Base-by-base conservation (phyloP, 176 grass and related monocot species). In the Aegilops sharonensis region DNA sequence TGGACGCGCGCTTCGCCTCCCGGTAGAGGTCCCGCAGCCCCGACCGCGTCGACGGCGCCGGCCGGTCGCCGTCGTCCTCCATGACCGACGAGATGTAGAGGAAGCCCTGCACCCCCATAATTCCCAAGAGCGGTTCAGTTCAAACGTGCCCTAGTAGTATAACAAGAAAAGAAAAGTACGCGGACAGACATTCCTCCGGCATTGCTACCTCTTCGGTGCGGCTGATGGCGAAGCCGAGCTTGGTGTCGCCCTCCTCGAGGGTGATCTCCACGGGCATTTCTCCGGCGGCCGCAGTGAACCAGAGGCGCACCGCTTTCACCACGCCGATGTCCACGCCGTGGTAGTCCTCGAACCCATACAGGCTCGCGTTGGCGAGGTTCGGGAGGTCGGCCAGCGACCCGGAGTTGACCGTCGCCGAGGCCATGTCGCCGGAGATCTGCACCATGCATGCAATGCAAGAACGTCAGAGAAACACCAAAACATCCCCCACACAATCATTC, bases 281-380 rank as follows among this genome's bases (percentile, higher is more conserved):
- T 25, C 88, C 93, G 12, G 90, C 96, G 25, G 52, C 57, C 20
- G 97, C 90, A 5, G 86, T 91, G 87, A 92, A 96, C 97, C 94
- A 96, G 5, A 99, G 78, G 71, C 97, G 86, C 67, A 96, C 92
- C 1, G 97, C 97, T 89, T 92, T 99, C 57, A 99, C 97, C 60
- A 99, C 94, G 77, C 97, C 94, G 74, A 99, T 99, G 88, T 99
- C 97, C 43, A 99, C 87, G 83, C 94, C 97, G 47, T 96, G 97
- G 59, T 96, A 99, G 85, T 99, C 94, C 85, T 99, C 97, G 85
- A 99, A 99, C 15, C 97, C 97, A 57, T 98, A 98, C 1, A 95
- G 88, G 68, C 97, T 99, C 70, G 92, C 90, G 74, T 98, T 98
- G 68, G 94, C 92, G 8, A 99, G 90, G 66, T 96, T 92, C 21